These are phyloP conservation scores for Coemansia sp. DNA, from an alignment of 192 early-diverging fungal species.

Conservation along the genomic window DNA sequence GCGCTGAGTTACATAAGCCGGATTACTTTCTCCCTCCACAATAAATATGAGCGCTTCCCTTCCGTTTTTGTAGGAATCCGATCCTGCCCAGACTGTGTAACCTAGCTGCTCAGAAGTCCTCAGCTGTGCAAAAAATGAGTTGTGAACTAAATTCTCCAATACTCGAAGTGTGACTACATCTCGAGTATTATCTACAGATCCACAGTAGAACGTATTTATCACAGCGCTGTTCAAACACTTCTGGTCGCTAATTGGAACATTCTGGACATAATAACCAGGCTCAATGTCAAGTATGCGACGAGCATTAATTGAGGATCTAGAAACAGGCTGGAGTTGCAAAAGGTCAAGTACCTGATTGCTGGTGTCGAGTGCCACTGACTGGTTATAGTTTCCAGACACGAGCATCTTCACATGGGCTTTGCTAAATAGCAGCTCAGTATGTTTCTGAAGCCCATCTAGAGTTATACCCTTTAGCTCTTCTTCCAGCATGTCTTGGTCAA, in stretches of 20 bases:
- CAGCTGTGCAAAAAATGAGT: conserved; percentile 86
- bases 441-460: conserved; percentile 66
- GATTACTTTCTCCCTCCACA: conserved; percentile 80
- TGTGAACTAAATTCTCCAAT: conserved; percentile 70
- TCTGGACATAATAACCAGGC: conserved; percentile 30
- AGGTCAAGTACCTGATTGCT: conserved; percentile 56
- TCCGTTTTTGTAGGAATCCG: background rate
- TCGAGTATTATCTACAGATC: conserved; percentile 60
- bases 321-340: conserved; percentile 60
- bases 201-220: conserved; percentile 75
- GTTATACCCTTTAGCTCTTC: conserved; percentile 71
- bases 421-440: conserved; percentile 67
- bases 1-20: conserved; percentile 74
- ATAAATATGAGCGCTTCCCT: conserved; percentile 59
- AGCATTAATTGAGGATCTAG: conserved; percentile 7
- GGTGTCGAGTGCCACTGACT: conserved; percentile 63
- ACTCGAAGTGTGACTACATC: conserved; percentile 62
- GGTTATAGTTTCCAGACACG: conserved; percentile 77
- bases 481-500: conserved; percentile 68
- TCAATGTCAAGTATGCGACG: conserved; percentile 7
- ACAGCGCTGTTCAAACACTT: conserved; percentile 83
- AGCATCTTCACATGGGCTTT: conserved; percentile 73
- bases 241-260: conserved; percentile 53
- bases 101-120: conserved; percentile 88
- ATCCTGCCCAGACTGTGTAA: conserved; percentile 45